phyloP scores from a whole-genome alignment of 2,329 filamentous ascomycete species.

The Penicillium sp. region DNA sequence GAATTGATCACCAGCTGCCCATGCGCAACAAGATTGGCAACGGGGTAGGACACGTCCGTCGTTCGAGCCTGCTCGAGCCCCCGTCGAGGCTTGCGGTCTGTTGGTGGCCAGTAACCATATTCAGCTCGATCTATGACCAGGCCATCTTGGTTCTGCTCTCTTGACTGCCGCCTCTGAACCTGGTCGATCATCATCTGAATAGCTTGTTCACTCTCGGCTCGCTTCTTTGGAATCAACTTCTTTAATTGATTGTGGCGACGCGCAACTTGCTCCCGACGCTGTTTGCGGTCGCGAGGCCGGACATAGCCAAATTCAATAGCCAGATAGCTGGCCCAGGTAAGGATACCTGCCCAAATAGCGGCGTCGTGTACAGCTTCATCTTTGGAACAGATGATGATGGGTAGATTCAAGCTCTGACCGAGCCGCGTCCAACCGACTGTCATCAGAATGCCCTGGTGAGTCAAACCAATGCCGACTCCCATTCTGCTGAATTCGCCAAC shows the following conservation, averaged over 20 bases:
- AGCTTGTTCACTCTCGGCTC: conserved; percentile 34
- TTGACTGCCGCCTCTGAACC: conserved; percentile 33
- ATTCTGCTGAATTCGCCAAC: conserved; percentile 36
- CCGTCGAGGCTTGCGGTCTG: conserved; percentile 18
- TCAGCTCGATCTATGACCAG: conserved; percentile 37
- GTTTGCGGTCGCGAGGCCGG: conserved; percentile 34
- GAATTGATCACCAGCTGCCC: conserved; percentile 36
- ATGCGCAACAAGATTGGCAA: conserved; percentile 41
- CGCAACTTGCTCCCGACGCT: conserved; percentile 30
- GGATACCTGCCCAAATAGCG: conserved; percentile 29
- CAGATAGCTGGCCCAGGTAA: conserved; percentile 38
- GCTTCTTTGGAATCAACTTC: conserved; percentile 31
- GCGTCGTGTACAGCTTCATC: conserved; percentile 30
- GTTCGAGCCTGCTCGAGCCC: conserved; percentile 21
- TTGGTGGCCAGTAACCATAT: conserved; percentile 34
- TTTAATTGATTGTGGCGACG: conserved; percentile 34
- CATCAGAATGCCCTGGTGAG: conserved; percentile 32
- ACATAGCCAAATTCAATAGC: conserved; percentile 39
- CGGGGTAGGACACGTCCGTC: conserved; percentile 39
- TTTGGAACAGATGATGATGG: conserved; percentile 34
- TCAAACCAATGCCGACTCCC: conserved; percentile 36
- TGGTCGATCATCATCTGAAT: conserved; percentile 38
- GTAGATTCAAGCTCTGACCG: conserved; percentile 36
- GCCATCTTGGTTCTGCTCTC: conserved; percentile 31
- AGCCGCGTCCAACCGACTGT: conserved; percentile 37